Evolutionary conservation across 2,329 filamentous ascomycete species (phyloP).

Genomic region (Hypocrella siamensis): DNA sequence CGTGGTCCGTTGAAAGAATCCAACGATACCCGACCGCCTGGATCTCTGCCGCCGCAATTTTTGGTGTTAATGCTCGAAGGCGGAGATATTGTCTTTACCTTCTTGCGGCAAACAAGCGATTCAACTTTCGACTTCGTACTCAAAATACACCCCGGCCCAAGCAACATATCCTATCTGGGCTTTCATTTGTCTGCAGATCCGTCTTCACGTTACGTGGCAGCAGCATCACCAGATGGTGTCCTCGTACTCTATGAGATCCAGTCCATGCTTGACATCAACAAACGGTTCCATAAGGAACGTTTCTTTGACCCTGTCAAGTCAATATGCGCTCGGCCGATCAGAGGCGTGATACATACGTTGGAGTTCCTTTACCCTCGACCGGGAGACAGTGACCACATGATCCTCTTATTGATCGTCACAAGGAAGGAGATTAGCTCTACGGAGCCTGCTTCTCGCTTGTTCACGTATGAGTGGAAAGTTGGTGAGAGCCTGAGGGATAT

Average conservation of each 20-base stretch:
- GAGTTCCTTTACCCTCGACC: conserved; percentile 65
- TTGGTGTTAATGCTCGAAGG: conserved; percentile 62
- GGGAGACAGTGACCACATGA: conserved; percentile 52
- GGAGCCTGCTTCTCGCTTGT: conserved; percentile 27
- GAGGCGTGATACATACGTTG: conserved; percentile 70
- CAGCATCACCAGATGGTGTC: conserved; percentile 53
- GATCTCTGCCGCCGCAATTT: conserved; percentile 55
- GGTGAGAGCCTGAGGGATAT: conserved; percentile 30
- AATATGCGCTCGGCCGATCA: conserved; percentile 28
- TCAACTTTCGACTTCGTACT: conserved; percentile 43
- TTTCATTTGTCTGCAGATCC: conserved; percentile 65
- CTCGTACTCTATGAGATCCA: conserved; percentile 61
- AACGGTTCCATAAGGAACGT: conserved; percentile 28
- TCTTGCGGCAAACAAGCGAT: conserved; percentile 31
- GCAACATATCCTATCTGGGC: conserved; percentile 39
- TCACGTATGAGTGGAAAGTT: conserved; percentile 45
- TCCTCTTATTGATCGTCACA: conserved; percentile 54
- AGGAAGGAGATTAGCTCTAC: conserved; percentile 18
- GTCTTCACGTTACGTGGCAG: conserved; percentile 49
- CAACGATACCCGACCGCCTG: conserved; percentile 2
- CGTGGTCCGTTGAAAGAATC: conserved; percentile 10
- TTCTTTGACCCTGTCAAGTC: conserved; percentile 42
- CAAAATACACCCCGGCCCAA: conserved; percentile 42
- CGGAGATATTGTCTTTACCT: conserved; percentile 63
- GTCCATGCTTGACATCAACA: conserved; percentile 31